Evolutionary conservation across 192 early-diverging fungal genomes (phyloP).

Genomic region (Podila verticillata): DNA sequence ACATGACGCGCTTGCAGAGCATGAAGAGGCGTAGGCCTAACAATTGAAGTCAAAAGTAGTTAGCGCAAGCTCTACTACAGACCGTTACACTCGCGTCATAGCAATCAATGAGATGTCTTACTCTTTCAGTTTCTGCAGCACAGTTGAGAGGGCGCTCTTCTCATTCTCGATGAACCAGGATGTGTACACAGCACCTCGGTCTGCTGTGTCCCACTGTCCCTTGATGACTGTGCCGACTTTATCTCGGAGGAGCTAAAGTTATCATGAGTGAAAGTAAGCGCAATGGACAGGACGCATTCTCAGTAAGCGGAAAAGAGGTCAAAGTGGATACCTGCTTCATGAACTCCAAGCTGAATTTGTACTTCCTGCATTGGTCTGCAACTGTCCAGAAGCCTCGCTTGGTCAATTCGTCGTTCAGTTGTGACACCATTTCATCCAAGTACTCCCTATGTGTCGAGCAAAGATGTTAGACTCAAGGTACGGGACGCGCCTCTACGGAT

Average conservation of each 20-base stretch:
- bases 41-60: background rate
- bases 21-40: constrained; percentile 27
- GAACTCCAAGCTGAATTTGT: constrained; percentile 37
- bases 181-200: constrained; percentile 28
- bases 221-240: constrained; percentile 26
- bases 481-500: background rate
- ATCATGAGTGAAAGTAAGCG: background rate
- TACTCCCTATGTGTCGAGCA: constrained; percentile 17
- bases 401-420: constrained; percentile 20
- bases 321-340: constrained; percentile 26
- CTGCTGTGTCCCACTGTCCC: constrained; percentile 36
- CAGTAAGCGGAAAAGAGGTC: background rate
- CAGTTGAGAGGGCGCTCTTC: constrained; percentile 1
- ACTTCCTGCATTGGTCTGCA: constrained; percentile 18
- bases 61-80: background rate
- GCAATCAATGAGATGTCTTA: constrained; percentile 2
- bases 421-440: constrained; percentile 9
- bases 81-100: no score
- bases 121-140: constrained; percentile 22
- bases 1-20: constrained; percentile 3
- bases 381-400: constrained; percentile 13
- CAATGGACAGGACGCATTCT: background rate
- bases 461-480: background rate
- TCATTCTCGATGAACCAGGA: constrained; percentile 30
- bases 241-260: constrained; percentile 32